phyloP scores from a whole-genome alignment of 2,329 filamentous ascomycete species.

The Neofusicoccum kwambonambiense region DNA sequence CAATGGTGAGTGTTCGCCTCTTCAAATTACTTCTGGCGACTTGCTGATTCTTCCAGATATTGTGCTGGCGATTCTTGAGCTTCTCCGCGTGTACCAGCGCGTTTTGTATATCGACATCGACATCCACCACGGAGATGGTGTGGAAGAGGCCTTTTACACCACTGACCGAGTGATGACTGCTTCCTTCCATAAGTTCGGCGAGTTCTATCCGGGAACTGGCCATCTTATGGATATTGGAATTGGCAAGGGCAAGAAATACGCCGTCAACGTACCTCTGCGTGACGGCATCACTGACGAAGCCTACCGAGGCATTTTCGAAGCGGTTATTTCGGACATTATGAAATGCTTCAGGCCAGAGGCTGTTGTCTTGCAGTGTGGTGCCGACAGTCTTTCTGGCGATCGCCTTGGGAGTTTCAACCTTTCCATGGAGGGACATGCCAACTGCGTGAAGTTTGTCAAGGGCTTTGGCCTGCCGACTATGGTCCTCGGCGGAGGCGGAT shows the following conservation, averaged over 20 bases:
- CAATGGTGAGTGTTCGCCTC: constrained; percentile 53
- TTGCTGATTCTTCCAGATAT: constrained; percentile 59
- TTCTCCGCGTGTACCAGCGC: constrained; percentile 78
- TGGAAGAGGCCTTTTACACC: constrained; percentile 88
- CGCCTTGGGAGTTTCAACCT: constrained; percentile 94
- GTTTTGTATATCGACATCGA: constrained; percentile 96
- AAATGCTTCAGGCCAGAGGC: constrained; percentile 83
- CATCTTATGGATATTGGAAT: constrained; percentile 79
- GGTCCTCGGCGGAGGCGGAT: constrained; percentile 90
- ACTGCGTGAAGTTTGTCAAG: constrained; percentile 88
- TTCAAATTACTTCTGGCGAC: constrained; percentile 25
- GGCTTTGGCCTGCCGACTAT: constrained; percentile 76
- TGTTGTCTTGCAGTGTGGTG: constrained; percentile 93
- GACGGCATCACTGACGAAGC: constrained; percentile 90
- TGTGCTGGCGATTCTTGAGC: constrained; percentile 85
- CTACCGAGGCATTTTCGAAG: constrained; percentile 82
- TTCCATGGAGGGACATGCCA: constrained; percentile 90
- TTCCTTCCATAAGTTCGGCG: constrained; percentile 96
- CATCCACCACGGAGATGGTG: constrained; percentile 86
- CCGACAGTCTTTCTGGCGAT: constrained; percentile 91
- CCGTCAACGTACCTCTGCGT: constrained; percentile 84
- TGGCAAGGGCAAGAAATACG: constrained; percentile 85
- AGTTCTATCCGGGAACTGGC: constrained; percentile 90
- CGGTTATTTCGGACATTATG: constrained; percentile 74
- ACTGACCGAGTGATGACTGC: constrained; percentile 89